Evolutionary conservation across 140 eudicot species (phyloP), one percentile per base, ranked within the genome.

Genomic region (Flaveria floridana): DNA sequence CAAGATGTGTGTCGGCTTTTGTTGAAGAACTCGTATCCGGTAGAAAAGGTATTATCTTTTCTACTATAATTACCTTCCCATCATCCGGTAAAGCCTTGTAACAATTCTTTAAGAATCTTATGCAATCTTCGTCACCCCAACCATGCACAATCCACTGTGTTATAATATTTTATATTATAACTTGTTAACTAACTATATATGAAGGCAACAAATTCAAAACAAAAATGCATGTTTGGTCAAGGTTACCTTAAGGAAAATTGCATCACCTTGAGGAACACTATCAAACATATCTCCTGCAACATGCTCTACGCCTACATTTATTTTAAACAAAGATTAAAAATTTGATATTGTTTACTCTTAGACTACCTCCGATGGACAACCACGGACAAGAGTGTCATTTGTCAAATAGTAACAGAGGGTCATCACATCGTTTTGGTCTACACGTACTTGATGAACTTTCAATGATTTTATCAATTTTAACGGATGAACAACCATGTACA

Each of bases 271-370:
- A 16, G 77, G 77, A 41, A 73, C 69, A 57, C 26, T 73, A 18
- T 59, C 12, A 23, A 73, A 59, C 78, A 73, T 73, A 25, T 73
- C 78, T 15, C 78, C 78, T 15, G 70, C 78, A 12, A 59, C 70
- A 73, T 73, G 78, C 7, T 73, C 69, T 20, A 73, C 58, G 11
- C 78, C 78, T 73, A 6, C 1, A 28, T 72, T 6, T 21, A 57
- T 58, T 1, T 6, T 1, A 13, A 3, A 65, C 6, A 16, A 16
- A 68, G 11, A 19, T 7, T 1, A 10, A 42, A 12, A n/a, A 3
- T 4, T 1, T 67, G 6, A 44, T 2, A 42, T 3, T 19, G 57
- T 19, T 34, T 34, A 34, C 41, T 6, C 41, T 34, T 34, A 5
- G 41, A 34, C 41, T 34, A 34, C 7, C 41, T 3, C 0, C 41